Percentiles rank a stretch among this genome's conserved stretches.
phyloP scores from a whole-genome alignment of 768 basidiomycete species.

The Sutorius australiensis region DNA sequence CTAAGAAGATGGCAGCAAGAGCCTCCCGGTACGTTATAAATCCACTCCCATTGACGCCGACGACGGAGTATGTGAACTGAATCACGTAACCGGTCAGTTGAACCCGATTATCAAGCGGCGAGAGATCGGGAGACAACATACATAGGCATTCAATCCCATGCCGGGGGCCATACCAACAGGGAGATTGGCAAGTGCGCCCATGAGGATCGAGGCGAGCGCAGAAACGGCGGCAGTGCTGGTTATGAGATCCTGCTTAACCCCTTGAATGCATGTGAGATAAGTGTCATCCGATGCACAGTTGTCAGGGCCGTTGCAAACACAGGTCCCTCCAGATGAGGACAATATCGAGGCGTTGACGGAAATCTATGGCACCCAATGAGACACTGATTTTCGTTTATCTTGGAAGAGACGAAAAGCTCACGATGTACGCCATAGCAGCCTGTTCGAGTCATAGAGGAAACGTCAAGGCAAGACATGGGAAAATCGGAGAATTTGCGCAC shows the following conservation, averaged over 20 bases:
- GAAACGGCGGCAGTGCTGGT: constrained; percentile 78
- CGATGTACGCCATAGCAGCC: constrained; percentile 85
- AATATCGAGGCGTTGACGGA: constrained; percentile 84
- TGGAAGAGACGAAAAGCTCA: constrained; percentile 29
- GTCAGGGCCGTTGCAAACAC: constrained; percentile 63
- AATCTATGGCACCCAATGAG: constrained; percentile 43
- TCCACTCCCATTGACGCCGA: constrained; percentile 74
- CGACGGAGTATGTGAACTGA: constrained; percentile 84
- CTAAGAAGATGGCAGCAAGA: constrained; percentile 80
- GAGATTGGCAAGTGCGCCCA: constrained; percentile 84
- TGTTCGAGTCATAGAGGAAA: constrained; percentile 21
- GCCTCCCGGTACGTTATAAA: constrained; percentile 76
- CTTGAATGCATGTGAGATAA: constrained; percentile 57
- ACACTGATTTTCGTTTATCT: accelerated
- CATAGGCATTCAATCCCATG: constrained; percentile 78
- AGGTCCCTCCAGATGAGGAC: constrained; percentile 74
- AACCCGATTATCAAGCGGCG: background rate
- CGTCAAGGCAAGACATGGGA: constrained; percentile 5
- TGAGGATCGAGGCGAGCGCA: constrained; percentile 70
- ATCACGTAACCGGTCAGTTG: background rate
- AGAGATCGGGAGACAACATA: constrained; percentile 33
- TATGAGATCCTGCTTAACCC: constrained; percentile 72
- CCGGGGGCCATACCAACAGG: constrained; percentile 88
- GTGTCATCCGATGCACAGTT: constrained; percentile 47
- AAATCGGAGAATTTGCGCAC: constrained; percentile 37